Evolutionary conservation across 805 yeast genomes (phyloP), one percentile per base, ranked within the genome.

Genomic region (Candida methanosorbosa): DNA sequence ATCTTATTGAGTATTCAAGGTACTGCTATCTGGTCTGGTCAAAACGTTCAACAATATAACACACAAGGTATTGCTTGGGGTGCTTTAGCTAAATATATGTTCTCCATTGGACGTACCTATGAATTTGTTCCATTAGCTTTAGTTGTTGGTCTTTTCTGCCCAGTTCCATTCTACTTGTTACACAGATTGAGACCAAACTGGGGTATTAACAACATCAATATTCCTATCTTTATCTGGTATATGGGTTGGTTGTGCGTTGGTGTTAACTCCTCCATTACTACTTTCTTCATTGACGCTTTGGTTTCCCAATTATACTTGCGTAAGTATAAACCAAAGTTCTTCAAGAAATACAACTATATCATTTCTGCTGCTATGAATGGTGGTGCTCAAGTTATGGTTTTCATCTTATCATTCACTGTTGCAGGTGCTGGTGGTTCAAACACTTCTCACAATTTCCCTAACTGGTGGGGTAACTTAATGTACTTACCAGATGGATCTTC

Each of bases 351-450:
- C 52, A 70, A 70, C 49, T 70, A 70, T 44, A 61, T 68, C 19
- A 53, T 68, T 33, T 64, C 75, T 29, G 67, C 72, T 41, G 74
- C 68, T 4, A 48, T 70, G 23, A 66, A 71, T n/a, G 72, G 72
- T 9, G 75, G 75, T 12, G 48, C 44, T 19, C 60, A 55, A 39
- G 57, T 54, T 12, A 48, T 54, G 39, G 52, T 56, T 14, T 52
- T 56, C 37, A 33, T 56, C 22, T 43, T 56, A 17, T 54, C 59
- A 20, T 56, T 56, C 36, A 49, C 61, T 19, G 55, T 56, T 27
- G 43, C 46, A 18, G 58, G 59, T 42, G 58, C 59, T 20, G 48
- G 52, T 37, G 60, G 60, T 34, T 16, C 26, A 30, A 43, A 38
- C 33, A 46, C 52, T 22, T 41, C 38, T 34, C 32, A 44, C 40